These are phyloP conservation scores for Globisporangium irregulare DNA, from an alignment of 352 stramenopile genomes.

Conservation along the genomic window DNA sequence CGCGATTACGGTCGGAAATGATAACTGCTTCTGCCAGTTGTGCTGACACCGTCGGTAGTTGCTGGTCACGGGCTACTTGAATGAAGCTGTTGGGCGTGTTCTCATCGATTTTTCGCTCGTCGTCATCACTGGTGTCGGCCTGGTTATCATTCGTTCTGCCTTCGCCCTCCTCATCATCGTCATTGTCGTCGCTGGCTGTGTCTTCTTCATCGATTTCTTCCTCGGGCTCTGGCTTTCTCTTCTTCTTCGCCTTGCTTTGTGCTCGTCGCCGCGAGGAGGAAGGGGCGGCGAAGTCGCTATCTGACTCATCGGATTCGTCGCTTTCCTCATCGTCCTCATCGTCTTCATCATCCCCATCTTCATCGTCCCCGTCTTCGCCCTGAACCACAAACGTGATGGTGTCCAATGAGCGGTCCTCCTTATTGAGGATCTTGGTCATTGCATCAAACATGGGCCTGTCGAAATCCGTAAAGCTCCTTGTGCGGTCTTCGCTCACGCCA, in stretches of 20 bases:
- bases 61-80: neutral
- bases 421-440: conserved; percentile 6
- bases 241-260: neutral
- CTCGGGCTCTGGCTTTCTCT: neutral
- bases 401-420: neutral
- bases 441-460: conserved; percentile 6
- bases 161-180: neutral
- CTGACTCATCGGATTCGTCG: neutral
- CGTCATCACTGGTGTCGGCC: neutral
- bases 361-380: neutral
- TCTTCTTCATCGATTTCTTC: neutral
- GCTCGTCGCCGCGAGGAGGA: neutral
- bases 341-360: neutral
- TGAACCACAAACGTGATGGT: neutral
- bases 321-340: neutral
- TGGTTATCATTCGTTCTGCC: neutral
- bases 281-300: neutral
- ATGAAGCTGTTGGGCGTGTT: neutral
- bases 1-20: neutral
- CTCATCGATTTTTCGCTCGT: neutral
- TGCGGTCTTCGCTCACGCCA: neutral
- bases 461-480: conserved; percentile 10
- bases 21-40: neutral
- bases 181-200: neutral
- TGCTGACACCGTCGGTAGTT: no score